Base-by-base conservation (phyloP, 306 rosid species). In the Biancaea sappan region DNA sequence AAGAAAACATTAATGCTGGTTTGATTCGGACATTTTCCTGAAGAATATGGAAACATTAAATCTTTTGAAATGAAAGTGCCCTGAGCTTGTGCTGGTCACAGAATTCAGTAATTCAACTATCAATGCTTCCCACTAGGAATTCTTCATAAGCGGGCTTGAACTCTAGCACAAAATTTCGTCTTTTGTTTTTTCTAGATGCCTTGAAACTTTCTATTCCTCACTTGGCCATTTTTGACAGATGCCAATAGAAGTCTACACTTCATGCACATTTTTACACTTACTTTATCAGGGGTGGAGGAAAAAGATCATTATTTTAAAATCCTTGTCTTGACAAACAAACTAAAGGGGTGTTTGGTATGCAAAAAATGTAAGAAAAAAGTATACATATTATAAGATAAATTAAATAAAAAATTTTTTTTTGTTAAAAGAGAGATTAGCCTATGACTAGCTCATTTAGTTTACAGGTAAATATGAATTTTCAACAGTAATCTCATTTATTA, bases 61-160 rank as follows among this genome's bases (percentile, higher is more conserved):
- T n/a, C n/a, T n/a, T n/a, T n/a, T n/a, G n/a, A n/a, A n/a, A n/a
- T n/a, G n/a, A n/a, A n/a, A n/a, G n/a, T n/a, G n/a, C n/a, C n/a
- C n/a, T n/a, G n/a, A 38, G 31, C 51, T 14, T 79, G 54, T 28
- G 12, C 8, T 25, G 50, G 46, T 41, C 3, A 18, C 16, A 18
- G 53, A 79, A 65, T 32, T 54, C 44, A 53, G 72, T 1, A 14
- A 50, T 34, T 59, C 63, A 9, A 63, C 19, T 6, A 47, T 58
- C 57, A 32, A 13, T 41, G 4, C 14, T 12, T 46, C 35, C 25
- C 19, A 60, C 25, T 26, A 19, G 58, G 34, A 61, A 41, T 48
- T 65, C 24, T n/a, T 48, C 32, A 11, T 73, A 15, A 13, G 18
- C 47, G 28, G 29, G 26, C 75, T 34, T 24, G 29, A 67, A 76